phyloP scores from a whole-genome alignment of 768 basidiomycete genomes.

The Cystobasidium tubakii region DNA sequence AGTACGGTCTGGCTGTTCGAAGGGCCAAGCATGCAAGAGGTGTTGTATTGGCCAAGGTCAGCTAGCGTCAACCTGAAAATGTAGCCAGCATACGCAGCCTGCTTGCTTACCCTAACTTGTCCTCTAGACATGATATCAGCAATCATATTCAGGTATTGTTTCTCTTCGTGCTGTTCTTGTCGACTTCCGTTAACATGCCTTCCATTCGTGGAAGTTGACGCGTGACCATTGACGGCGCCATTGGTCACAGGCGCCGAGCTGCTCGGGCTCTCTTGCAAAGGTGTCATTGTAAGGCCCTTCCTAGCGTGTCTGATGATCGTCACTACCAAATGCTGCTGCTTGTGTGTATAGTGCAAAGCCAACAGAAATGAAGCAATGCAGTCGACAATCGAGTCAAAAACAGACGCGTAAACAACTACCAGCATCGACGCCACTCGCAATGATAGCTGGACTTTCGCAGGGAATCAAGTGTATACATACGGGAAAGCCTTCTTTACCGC shows the following conservation, averaged over 20 bases:
- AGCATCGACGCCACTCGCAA: no score
- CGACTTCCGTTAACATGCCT: background rate
- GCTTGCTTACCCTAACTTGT: conserved; percentile 55
- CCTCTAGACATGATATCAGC: conserved; percentile 67
- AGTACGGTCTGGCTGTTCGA: conserved; percentile 73
- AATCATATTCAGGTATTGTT: conserved; percentile 82
- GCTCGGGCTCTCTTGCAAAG: background rate
- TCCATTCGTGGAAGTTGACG: background rate
- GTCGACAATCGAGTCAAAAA: background rate
- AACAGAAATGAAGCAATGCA: no score
- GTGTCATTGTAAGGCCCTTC: background rate
- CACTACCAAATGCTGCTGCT: no score
- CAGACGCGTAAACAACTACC: background rate
- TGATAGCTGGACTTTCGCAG: no score
- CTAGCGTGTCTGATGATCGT: no score
- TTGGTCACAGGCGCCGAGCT: background rate
- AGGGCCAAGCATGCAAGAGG: no score
- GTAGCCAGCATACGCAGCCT: no score
- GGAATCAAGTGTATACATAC: no score
- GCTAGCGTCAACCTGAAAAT: no score
- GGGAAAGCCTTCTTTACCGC: no score
- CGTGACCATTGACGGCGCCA: background rate
- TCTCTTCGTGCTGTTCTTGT: conserved; percentile 58
- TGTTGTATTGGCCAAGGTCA: no score
- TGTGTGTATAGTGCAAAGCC: no score